A percentile compares a stretch with the other conserved stretches of the same genome.
Conservation (phyloP, 768 basidiomycete species). For the Calvatia gigantea region DNA sequence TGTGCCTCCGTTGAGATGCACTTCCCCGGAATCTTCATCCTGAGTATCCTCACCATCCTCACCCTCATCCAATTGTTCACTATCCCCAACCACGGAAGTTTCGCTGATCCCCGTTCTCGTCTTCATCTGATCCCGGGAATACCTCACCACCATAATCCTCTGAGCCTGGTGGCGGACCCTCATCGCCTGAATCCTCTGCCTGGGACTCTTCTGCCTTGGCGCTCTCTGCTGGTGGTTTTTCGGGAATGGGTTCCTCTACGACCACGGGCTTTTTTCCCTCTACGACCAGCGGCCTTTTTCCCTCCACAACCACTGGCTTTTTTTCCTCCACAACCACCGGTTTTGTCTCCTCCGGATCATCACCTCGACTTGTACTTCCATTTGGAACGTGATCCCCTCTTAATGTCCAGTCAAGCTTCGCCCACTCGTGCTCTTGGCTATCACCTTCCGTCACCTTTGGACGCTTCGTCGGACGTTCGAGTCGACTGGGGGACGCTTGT, state of each 20-base stretch:
- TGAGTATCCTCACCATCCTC: neutral
- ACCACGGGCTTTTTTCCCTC: neutral
- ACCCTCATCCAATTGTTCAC: neutral
- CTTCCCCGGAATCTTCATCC: neutral
- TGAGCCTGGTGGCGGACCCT: neutral
- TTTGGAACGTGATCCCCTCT: neutral
- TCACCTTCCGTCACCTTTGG: slow-evolving; percentile 1
- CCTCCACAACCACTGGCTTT: neutral
- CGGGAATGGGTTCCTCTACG: neutral
- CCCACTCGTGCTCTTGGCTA: slow-evolving; percentile 1
- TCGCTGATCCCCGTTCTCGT: neutral
- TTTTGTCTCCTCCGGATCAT: neutral
- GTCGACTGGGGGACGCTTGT: neutral
- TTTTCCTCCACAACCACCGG: neutral
- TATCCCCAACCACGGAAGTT: neutral
- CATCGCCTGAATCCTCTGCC: neutral
- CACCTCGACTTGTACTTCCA: neutral
- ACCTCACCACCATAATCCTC: slow-evolving; percentile 11
- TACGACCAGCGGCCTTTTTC: too few species aligned
- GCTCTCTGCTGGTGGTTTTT: neutral
- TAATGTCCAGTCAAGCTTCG: neutral
- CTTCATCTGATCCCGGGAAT: neutral
- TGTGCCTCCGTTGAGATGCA: neutral
- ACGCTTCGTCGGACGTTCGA: slow-evolving; percentile 4
- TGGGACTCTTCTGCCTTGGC: neutral